Base-by-base conservation (phyloP, 208 protist genomes). In the Trypanosoma platydactyli region DNA sequence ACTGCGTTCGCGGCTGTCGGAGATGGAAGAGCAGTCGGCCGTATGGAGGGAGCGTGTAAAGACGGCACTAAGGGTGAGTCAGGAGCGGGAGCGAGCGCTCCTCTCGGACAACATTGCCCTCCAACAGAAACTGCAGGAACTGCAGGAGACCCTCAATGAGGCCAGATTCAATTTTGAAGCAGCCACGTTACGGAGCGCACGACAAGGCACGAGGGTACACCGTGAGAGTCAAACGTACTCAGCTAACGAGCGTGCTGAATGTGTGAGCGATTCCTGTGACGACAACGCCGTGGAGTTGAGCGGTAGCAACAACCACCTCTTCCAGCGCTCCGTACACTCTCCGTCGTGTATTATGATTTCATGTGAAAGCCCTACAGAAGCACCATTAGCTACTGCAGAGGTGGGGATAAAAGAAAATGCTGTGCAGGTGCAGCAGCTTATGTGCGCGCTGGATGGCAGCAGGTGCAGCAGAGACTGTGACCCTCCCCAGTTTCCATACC, bases 31-130 rank as follows among this genome's bases (percentile, higher is more conserved):
- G 4, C 42, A 64, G 44, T 49, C 20, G 4, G 45, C 24, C 15
- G 25, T 60, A 20, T 73, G 68, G 68, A 65, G 46, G 42, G 44
- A 60, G 20, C 29, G 63, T 16, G 68, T 73, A 40, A 73, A 73
- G 58, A 44, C 20, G 24, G 68, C 68, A 24, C 41, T 73, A 22
- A 65, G 46, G 40, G 18, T 27, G 33, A 53, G 48, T 33, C 45
- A 64, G 44, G 30, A 50, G 48, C 18, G 57, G 5, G 68, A 73
- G 46, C 56, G 49, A 13, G 18, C 49, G 18, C 59, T 64, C 45
- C 30, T 66, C n/a, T 15, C 52, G 1, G 57, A 63, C n/a, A 64
- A 57, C 18, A 64, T 71, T 41, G 11, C 51, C 9, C 48, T 58
- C 0, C 54, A 55, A n/a, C n/a, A 60, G 40, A 24, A 53, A 20